phyloP scores from a whole-genome alignment of 148 eudicot species.

The Nepenthes mirabilis region DNA sequence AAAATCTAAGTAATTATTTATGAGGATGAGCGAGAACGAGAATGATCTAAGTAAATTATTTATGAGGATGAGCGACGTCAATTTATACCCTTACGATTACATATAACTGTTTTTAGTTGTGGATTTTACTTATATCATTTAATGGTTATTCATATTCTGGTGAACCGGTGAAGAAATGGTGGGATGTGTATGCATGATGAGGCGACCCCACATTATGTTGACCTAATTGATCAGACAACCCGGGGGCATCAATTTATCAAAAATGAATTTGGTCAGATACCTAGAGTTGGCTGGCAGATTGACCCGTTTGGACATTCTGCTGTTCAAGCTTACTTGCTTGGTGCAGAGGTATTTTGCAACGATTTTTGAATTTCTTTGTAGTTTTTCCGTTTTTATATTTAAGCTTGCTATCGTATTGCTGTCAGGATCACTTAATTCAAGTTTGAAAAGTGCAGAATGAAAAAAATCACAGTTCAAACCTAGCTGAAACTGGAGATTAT shows the following conservation, averaged over 20 bases:
- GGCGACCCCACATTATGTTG: constrained; percentile 70
- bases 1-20: no score
- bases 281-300: constrained; percentile 84
- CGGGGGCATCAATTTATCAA: constrained; percentile 59
- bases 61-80: neutral
- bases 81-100: neutral
- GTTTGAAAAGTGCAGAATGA: no score
- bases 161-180: constrained; percentile 40
- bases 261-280: constrained; percentile 44
- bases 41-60: no score
- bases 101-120: neutral
- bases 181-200: constrained; percentile 88
- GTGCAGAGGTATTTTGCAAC: constrained; percentile 47
- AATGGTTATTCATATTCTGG: neutral
- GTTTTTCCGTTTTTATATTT: no score
- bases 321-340: constrained; percentile 76
- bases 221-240: constrained; percentile 72
- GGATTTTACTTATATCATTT: constrained; percentile 1
- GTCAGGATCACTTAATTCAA: no score
- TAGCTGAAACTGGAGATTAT: no score
- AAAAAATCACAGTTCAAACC: no score
- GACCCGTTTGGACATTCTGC: constrained; percentile 89
- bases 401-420: no score
- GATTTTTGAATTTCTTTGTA: neutral
- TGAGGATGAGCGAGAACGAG: no score